These are phyloP conservation scores for Aspergillus tubingensis DNA, from an alignment of 2,329 filamentous ascomycete species.

Conservation along the genomic window DNA sequence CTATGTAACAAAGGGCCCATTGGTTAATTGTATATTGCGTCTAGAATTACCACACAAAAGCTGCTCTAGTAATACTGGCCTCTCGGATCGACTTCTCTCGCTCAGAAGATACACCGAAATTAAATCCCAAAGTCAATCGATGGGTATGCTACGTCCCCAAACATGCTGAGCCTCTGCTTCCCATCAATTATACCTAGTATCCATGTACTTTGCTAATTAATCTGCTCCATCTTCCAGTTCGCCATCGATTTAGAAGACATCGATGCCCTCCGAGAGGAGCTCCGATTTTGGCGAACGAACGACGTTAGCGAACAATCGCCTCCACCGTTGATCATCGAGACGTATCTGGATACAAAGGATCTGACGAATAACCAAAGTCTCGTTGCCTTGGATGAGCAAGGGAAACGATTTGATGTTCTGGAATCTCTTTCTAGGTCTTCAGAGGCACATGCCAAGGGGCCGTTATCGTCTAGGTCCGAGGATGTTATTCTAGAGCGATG, in stretches of 20 bases:
- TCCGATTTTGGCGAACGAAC: conserved; percentile 78
- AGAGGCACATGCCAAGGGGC: conserved; percentile 41
- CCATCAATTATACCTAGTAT: not conserved
- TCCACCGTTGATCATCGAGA: conserved; percentile 83
- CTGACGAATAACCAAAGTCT: conserved; percentile 83
- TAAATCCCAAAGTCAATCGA: conserved; percentile 70
- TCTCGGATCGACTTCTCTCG: conserved; percentile 71
- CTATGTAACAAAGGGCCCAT: conserved; percentile 15
- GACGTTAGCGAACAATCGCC: conserved; percentile 76
- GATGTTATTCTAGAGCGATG: conserved; percentile 89
- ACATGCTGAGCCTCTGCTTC: not conserved
- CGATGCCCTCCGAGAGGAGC: conserved; percentile 78
- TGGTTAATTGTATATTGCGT: conserved; percentile 21
- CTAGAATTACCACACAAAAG: conserved; percentile 90
- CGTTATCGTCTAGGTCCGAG: conserved; percentile 55
- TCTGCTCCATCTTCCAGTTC: conserved; percentile 63
- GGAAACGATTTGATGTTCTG: conserved; percentile 88
- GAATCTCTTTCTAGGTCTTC: conserved; percentile 73
- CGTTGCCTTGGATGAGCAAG: conserved; percentile 82
- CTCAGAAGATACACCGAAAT: conserved; percentile 58
- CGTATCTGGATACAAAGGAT: conserved; percentile 77
- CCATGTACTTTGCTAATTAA: not conserved
- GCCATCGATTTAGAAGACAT: conserved; percentile 94
- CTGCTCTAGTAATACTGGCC: conserved; percentile 78
- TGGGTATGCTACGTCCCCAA: conserved; percentile 65